Percentiles rank a stretch among this genome's conserved stretches.
Evolutionary conservation across 331 rosid species (phyloP).

Genomic region (Quercus lobata): DNA sequence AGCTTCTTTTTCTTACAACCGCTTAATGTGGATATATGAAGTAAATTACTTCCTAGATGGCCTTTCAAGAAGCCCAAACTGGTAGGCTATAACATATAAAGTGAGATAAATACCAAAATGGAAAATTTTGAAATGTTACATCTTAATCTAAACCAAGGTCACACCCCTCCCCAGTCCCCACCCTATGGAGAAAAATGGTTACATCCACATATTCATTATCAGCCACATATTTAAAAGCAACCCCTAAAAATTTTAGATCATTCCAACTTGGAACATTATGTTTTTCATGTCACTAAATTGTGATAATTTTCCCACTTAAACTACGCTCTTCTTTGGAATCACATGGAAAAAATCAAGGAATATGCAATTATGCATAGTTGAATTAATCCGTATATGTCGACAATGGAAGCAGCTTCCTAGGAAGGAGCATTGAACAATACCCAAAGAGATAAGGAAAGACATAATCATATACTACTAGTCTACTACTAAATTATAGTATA

Average conservation of each 20-base stretch:
- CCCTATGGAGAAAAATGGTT: too few species aligned
- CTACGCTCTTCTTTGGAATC: neutral
- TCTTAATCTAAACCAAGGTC: too few species aligned
- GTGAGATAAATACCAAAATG: neutral
- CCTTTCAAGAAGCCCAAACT: neutral
- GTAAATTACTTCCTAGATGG: neutral
- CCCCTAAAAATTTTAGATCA: neutral
- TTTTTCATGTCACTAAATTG: neutral
- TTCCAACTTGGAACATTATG: neutral
- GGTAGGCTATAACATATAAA: neutral
- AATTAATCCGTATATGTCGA: slow-evolving; percentile 12
- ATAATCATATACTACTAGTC: neutral
- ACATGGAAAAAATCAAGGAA: neutral
- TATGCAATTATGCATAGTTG: neutral
- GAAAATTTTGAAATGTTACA: too few species aligned
- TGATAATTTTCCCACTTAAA: neutral
- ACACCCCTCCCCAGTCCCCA: too few species aligned
- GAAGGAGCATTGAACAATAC: slow-evolving; percentile 34
- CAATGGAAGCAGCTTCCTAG: slow-evolving; percentile 46
- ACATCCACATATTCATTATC: neutral
- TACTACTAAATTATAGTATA: neutral
- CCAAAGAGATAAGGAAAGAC: slow-evolving; percentile 31
- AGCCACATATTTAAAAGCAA: neutral
- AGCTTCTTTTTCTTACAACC: neutral
- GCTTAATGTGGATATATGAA: neutral